Evolutionary conservation across 2,329 filamentous ascomycete genomes (phyloP).

Genomic region (Neofusicoccum laricinum): DNA sequence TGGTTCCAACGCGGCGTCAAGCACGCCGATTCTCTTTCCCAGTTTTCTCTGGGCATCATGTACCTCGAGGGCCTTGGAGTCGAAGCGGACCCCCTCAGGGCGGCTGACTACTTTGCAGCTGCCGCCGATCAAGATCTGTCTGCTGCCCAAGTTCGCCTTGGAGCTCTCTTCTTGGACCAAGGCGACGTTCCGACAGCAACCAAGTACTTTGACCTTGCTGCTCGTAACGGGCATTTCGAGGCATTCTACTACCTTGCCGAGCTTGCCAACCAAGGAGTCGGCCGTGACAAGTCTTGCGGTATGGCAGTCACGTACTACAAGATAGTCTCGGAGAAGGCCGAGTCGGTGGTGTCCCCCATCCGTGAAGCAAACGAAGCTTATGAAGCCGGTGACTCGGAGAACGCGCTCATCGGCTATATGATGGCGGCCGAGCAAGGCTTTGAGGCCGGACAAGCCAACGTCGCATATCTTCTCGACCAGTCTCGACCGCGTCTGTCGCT

Average conservation of each 20-base stretch:
- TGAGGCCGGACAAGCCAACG: constrained; percentile 84
- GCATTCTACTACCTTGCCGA: constrained; percentile 91
- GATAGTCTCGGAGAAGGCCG: constrained; percentile 86
- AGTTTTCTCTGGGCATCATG: constrained; percentile 82
- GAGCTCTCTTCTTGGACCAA: constrained; percentile 81
- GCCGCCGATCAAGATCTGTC: constrained; percentile 80
- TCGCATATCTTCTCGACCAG: constrained; percentile 81
- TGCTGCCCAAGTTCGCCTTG: constrained; percentile 77
- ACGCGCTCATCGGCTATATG: constrained; percentile 76
- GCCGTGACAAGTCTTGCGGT: constrained; percentile 73
- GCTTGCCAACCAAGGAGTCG: constrained; percentile 76
- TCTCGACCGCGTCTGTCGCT: constrained; percentile 49
- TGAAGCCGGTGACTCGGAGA: constrained; percentile 72
- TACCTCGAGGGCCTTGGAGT: constrained; percentile 75
- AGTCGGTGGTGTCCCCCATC: constrained; percentile 79
- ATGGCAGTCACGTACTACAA: constrained; percentile 80
- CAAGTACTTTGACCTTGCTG: constrained; percentile 84
- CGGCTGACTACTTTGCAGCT: constrained; percentile 71
- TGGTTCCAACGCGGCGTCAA: constrained; percentile 82
- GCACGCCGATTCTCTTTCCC: constrained; percentile 76
- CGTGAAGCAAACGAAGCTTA: constrained; percentile 80
- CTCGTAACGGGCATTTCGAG: constrained; percentile 78
- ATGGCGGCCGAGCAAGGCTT: constrained; percentile 92
- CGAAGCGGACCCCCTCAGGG: constrained; percentile 65
- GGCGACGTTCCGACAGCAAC: constrained; percentile 77